phyloP scores from a whole-genome alignment of 108 stramenopile genomes.

The Nitzschia inconspicua region DNA sequence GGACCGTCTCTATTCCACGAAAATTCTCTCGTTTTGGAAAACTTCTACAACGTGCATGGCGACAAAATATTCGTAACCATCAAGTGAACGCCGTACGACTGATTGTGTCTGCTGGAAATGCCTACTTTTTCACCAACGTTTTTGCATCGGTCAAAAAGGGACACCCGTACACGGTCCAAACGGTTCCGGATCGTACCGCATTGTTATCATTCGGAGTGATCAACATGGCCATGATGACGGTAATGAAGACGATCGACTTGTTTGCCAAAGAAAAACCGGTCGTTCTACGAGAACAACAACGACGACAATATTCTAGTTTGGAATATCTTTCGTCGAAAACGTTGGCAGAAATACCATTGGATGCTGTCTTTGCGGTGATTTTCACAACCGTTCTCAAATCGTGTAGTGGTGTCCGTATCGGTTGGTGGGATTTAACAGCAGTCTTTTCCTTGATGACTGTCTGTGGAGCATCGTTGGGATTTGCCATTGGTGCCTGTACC shows the following conservation, averaged over 20 bases:
- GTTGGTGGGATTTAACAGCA: slow-evolving; percentile 47
- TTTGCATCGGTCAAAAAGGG: slow-evolving; percentile 56
- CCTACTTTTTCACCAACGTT: slow-evolving; percentile 57
- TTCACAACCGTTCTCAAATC: slow-evolving; percentile 65
- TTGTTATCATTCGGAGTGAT: slow-evolving; percentile 75
- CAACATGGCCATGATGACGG: slow-evolving; percentile 70
- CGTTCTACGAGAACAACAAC: slow-evolving; percentile 73
- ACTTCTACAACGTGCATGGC: slow-evolving; percentile 62
- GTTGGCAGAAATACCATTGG: slow-evolving; percentile 77
- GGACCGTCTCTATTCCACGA: no score
- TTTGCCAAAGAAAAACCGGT: slow-evolving; percentile 78
- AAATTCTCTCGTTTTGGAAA: slow-evolving; percentile 37
- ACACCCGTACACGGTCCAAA: slow-evolving; percentile 53
- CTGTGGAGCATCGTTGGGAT: slow-evolving; percentile 71
- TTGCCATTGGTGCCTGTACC: slow-evolving; percentile 69
- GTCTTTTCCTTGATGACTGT: slow-evolving; percentile 79
- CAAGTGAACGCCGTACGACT: slow-evolving; percentile 52
- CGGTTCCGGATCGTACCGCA: slow-evolving; percentile 78
- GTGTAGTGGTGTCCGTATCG: slow-evolving; percentile 52
- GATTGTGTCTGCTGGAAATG: slow-evolving; percentile 47
- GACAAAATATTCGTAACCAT: slow-evolving; percentile 72
- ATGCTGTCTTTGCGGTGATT: slow-evolving; percentile 54
- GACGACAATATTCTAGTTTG: slow-evolving; percentile 58
- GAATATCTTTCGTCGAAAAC: slow-evolving; percentile 84
- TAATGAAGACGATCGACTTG: slow-evolving; percentile 79